A percentile compares a stretch with the other conserved stretches of the same genome.
phyloP scores from a whole-genome alignment of 805 yeast species.

The Myxozyma geophila region DNA sequence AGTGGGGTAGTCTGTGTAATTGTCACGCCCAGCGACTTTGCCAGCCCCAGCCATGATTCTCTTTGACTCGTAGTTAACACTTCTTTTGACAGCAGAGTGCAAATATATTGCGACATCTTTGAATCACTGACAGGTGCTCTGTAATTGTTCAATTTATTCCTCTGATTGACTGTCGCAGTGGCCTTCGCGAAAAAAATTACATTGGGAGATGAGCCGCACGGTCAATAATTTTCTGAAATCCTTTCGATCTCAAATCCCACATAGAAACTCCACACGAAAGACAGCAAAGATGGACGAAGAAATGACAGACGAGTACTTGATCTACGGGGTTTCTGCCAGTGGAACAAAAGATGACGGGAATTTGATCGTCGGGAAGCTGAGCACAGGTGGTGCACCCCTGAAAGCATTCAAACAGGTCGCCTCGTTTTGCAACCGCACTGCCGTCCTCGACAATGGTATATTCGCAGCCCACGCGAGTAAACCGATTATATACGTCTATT shows the following conservation, averaged over 20 bases:
- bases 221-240: not conserved
- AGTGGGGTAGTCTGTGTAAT: not conserved
- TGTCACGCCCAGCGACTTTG: not conserved
- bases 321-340: conserved; percentile 10
- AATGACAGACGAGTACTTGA: conserved; percentile 20
- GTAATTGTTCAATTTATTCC: not conserved
- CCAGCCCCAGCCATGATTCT: conserved; percentile 5
- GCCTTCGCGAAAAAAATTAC: too few relatives aligned
- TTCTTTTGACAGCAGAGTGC: conserved; percentile 19
- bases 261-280: not conserved
- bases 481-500: conserved; percentile 26
- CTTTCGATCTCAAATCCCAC: not conserved
- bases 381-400: not conserved
- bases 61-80: conserved; percentile 17
- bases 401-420: conserved; percentile 25
- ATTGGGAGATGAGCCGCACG: conserved; percentile 9
- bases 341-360: conserved; percentile 27
- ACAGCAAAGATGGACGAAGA: not conserved
- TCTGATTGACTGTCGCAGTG: not conserved
- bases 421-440: conserved; percentile 14
- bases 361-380: conserved; percentile 10
- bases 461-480: conserved; percentile 22
- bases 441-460: conserved; percentile 6
- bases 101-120: conserved; percentile 11
- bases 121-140: too few relatives aligned